Evolutionary conservation across 306 rosid genomes (phyloP), one percentile per base, ranked within the genome.

Genomic region (Potentilla sterilis): DNA sequence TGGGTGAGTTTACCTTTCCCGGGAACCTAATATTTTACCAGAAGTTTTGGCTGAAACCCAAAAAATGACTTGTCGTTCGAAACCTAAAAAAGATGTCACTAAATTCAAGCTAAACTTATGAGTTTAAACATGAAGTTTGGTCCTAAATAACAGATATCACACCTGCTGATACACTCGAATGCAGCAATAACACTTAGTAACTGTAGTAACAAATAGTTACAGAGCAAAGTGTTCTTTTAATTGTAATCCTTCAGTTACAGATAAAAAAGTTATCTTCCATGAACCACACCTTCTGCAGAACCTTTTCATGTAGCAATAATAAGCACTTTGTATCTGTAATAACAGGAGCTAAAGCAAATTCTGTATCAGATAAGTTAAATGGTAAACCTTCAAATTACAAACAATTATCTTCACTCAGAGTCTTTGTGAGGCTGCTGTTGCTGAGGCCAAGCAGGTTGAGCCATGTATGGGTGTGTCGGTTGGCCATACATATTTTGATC

Each of bases 401-500:
- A 74, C 68, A 70, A 75, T 55, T 38, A 65, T 66, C 32, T 78
- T 55, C 78, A 70, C 75, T 86, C 86, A 86, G 85, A 79, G 81
- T 81, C 85, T 47, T 77, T 38, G 28, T 65, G 80, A 1, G 83
- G 81, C 34, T 76, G 77, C 73, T 80, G 84, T 24, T 78, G 83
- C 5, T 82, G 81, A 16, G 89, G 84, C 84, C 85, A 77, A 22
- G 81, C 42, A 0, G 70, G 75, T 76, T 77, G 89, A 68, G 81
- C 22, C n/a, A 75, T 37, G 42, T 70, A 81, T 49, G 81, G 78
- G 64, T 67, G 81, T 6, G 42, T 47, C 67, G 78, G 85, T 24
- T 82, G 87, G 40, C 84, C 86, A 48, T 85, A 47, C 34, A 69
- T 72, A 44, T 61, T 14, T 66, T 83, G 86, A 81, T 81, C 83